A percentile compares a stretch with the other conserved stretches of the same genome.
phyloP scores from a whole-genome alignment of 306 rosid genomes.

The Citrullus colocynthis region DNA sequence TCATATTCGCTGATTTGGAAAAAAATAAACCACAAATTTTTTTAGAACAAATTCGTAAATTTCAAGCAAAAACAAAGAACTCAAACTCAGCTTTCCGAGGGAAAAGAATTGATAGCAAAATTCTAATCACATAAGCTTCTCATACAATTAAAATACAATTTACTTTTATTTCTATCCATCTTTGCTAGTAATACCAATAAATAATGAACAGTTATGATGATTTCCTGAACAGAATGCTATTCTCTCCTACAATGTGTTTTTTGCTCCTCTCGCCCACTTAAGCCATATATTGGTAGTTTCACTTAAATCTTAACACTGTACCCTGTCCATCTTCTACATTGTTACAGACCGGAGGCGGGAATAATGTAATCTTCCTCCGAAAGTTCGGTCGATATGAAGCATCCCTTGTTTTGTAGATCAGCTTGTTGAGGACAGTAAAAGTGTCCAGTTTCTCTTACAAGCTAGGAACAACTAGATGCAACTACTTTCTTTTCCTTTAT shows the following conservation, averaged over 20 bases:
- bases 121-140: not conserved
- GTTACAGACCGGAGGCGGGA: not conserved
- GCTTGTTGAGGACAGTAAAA: not conserved
- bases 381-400: not conserved
- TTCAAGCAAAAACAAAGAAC: no score
- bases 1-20: no score
- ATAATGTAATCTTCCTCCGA: not conserved
- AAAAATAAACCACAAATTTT: no score
- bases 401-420: not conserved
- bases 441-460: constrained; percentile 4
- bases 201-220: constrained; percentile 3
- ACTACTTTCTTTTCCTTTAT: constrained; percentile 15
- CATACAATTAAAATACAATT: not conserved
- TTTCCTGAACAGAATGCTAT: not conserved
- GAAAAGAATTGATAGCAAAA: not conserved
- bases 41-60: no score
- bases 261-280: not conserved
- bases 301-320: constrained; percentile 1
- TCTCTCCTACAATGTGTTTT: not conserved
- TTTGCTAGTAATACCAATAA: not conserved
- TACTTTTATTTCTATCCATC: not conserved
- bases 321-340: constrained; percentile 7
- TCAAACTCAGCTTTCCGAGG: not conserved
- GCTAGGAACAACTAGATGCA: constrained; percentile 15
- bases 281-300: not conserved